Evolutionary conservation across 192 early-diverging fungal species (phyloP).

Genomic region (Geosiphon pyriformis): DNA sequence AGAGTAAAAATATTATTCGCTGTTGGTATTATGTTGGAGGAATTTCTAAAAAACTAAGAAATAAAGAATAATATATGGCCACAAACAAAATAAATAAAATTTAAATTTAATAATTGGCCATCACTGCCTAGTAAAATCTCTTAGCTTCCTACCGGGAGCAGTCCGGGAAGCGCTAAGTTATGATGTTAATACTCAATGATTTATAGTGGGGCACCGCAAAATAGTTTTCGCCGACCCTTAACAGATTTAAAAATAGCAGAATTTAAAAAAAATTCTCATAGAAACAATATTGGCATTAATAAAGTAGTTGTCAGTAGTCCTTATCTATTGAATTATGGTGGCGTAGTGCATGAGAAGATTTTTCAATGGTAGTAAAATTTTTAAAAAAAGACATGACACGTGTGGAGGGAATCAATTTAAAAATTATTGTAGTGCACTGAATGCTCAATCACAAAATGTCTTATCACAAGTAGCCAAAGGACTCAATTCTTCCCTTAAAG

Average conservation of each 20-base stretch:
- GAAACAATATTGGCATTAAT: slow-evolving; percentile 1
- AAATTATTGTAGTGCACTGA: slow-evolving; percentile 5
- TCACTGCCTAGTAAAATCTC: slow-evolving; percentile 9
- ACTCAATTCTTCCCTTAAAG: background rate
- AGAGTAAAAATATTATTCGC: background rate
- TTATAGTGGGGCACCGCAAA: slow-evolving; percentile 11
- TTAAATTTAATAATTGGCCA: slow-evolving; percentile 8
- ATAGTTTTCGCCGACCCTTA: slow-evolving; percentile 8
- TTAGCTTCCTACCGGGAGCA: slow-evolving; percentile 3
- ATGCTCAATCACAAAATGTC: background rate
- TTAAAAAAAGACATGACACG: slow-evolving; percentile 5
- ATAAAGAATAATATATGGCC: slow-evolving; percentile 4
- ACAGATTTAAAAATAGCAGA: slow-evolving; percentile 10
- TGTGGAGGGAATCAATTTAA: slow-evolving; percentile 5
- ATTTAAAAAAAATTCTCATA: slow-evolving; percentile 1
- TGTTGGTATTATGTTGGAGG: background rate
- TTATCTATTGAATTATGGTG: slow-evolving; percentile 5
- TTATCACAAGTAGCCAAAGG: slow-evolving; percentile 1
- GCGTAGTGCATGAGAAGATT: background rate
- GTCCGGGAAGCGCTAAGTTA: slow-evolving; percentile 1
- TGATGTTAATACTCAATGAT: slow-evolving; percentile 6
- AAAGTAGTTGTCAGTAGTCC: slow-evolving; percentile 4
- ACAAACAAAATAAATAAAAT: slow-evolving; percentile 10
- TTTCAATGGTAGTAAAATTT: slow-evolving; percentile 1
- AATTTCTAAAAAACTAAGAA: slow-evolving; percentile 7